Base-by-base conservation (phyloP, 2,329 filamentous ascomycete species). In the Fusarium agapanthi region DNA sequence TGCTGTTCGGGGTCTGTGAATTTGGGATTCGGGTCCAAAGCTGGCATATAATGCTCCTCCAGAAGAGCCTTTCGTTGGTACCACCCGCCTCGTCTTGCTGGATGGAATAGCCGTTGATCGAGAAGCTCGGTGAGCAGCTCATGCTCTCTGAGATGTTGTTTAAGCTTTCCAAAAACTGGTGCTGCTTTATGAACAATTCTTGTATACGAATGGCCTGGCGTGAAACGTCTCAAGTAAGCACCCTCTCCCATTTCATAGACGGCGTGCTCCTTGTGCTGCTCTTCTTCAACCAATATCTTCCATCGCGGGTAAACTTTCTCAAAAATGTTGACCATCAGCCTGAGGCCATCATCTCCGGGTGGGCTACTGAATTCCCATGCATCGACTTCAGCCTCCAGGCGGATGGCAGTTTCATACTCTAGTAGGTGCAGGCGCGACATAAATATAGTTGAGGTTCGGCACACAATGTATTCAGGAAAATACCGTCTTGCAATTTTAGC, bases 31-130 rank as follows among this genome's bases (percentile, higher is more conserved):
- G 87, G 84, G 35, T 85, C 86, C 11, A 93, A 79, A 9, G 87
- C 85, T 77, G 90, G 88, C 93, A 98, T 95, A 81, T 99, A 98
- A 79, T 97, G 95, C 80, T 99, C 96, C 83, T 99, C 96, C 5
- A 99, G 82, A 3, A 99, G 84, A 2, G 95, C 96, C 82, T 97
- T 97, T 26, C 96, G 93, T 79, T 98, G 95, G 79, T 98, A 98
- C 96, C 96, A 99, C 2, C 91, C 90, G 1, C 96, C 96, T 45
- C 96, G 89, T 34, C 95, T 89, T 4, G 95, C 90, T 47, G 93
- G 87, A 76, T 98, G 95, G 76, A 98, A 98, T 1, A 98, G 86
- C 9, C 88, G 88, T 79, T 99, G 96, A 7, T 84, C 83, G 1
- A 99, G 88, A 7, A 99, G 87, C 77, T 96, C 93, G 1, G 83